Evolutionary conservation across 2,329 filamentous ascomycete species (phyloP).

Genomic region (Colletotrichum coccodes): DNA sequence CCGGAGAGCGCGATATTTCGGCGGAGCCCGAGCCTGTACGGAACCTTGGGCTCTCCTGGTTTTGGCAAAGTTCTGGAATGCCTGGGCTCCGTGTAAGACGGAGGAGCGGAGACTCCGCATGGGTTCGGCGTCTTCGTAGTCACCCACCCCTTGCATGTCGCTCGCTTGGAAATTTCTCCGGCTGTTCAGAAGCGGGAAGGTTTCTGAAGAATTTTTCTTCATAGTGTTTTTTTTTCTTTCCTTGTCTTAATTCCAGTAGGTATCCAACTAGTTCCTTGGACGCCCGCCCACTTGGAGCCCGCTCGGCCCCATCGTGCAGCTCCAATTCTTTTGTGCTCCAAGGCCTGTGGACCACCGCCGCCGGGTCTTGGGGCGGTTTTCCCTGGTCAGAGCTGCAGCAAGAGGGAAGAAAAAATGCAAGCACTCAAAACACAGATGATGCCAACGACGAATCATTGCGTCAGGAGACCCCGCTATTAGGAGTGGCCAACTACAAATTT

Average conservation of each 20-base stretch:
- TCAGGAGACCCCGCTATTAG: not conserved
- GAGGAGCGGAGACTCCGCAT: slow-evolving; percentile 11
- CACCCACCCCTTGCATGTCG: not conserved
- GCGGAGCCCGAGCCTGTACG: not conserved
- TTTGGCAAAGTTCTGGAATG: not conserved
- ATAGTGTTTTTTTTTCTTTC: not conserved
- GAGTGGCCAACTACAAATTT: not conserved
- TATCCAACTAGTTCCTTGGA: no score
- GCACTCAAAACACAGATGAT: not conserved
- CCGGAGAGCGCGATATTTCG: not conserved
- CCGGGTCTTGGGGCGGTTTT: not conserved
- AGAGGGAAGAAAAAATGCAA: not conserved
- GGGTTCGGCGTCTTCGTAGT: not conserved
- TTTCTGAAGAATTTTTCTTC: slow-evolving; percentile 7
- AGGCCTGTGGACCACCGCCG: not conserved
- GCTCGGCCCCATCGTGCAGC: not conserved
- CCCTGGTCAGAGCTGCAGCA: not conserved
- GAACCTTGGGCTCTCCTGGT: not conserved
- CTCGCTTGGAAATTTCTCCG: not conserved
- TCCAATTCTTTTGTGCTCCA: not conserved
- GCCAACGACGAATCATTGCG: slow-evolving; percentile 7
- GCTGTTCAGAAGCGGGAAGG: not conserved
- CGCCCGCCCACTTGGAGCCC: not conserved
- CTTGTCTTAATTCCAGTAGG: no score
- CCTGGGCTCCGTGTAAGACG: slow-evolving; percentile 5